A percentile compares a stretch with the other conserved stretches of the same genome.
These are phyloP conservation scores for Podospora tetraspora DNA, from an alignment of 495 filamentous ascomycete genomes.

Conservation along the genomic window DNA sequence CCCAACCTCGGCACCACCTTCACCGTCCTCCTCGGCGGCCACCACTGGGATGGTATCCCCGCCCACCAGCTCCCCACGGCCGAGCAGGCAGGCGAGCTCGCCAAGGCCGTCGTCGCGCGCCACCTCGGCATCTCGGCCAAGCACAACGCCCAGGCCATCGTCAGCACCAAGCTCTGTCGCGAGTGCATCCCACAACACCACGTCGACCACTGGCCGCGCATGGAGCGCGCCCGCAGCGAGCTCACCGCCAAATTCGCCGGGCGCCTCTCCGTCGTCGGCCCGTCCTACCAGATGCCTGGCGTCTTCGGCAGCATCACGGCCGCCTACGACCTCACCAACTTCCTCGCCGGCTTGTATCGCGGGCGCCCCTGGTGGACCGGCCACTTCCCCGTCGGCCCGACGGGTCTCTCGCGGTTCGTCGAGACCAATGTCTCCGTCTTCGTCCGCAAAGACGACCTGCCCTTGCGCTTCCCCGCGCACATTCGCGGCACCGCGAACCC, in stretches of 20 bases:
- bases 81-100: constrained; percentile 60
- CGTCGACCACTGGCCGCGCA: constrained; percentile 64
- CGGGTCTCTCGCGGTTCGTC: constrained; percentile 32
- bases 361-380: not conserved
- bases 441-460: not conserved
- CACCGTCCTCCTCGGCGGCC: constrained; percentile 92
- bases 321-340: constrained; percentile 32
- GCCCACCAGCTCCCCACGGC: constrained; percentile 51
- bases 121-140: constrained; percentile 61
- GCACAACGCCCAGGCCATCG: constrained; percentile 47
- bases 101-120: constrained; percentile 58
- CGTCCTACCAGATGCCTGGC: constrained; percentile 56
- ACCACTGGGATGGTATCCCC: constrained; percentile 70
- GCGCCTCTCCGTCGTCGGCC: constrained; percentile 69
- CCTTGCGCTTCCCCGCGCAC: not conserved
- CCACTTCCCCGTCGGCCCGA: constrained; percentile 26
- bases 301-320: constrained; percentile 38
- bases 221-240: constrained; percentile 53
- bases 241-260: constrained; percentile 55
- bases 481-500: not conserved
- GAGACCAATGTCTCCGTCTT: not conserved
- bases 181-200: constrained; percentile 88
- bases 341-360: constrained; percentile 17
- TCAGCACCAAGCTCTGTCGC: constrained; percentile 57
- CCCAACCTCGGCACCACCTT: constrained; percentile 71